Evolutionary conservation across 331 rosid genomes (phyloP).

Genomic region (Acacia concinna): DNA sequence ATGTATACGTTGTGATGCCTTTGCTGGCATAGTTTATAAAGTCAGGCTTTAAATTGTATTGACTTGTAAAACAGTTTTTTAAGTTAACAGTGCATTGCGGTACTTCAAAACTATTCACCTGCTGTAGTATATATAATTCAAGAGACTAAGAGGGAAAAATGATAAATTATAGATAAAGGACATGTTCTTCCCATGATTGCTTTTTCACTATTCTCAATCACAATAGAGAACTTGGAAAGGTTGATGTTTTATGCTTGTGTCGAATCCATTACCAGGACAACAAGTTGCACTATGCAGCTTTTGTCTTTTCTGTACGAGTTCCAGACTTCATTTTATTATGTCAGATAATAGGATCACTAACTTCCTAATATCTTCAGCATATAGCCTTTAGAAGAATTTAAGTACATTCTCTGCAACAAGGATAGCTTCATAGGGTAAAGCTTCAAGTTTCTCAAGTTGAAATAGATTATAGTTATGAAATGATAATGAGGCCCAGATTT

Average conservation of each 20-base stretch:
- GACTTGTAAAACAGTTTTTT: background rate
- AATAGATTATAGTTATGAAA: background rate
- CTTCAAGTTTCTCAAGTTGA: background rate
- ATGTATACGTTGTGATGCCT: background rate
- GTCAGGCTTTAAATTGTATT: background rate
- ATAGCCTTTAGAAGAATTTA: background rate
- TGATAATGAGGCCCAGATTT: background rate
- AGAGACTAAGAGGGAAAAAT: background rate
- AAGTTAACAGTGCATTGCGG: background rate
- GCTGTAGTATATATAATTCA: background rate
- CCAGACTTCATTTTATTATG: background rate
- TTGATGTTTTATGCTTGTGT: background rate
- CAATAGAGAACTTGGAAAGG: background rate
- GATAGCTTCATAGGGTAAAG: background rate
- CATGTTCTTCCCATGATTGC: background rate
- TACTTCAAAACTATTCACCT: background rate
- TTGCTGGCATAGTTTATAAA: too few species aligned
- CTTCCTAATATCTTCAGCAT: background rate
- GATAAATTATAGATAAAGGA: background rate
- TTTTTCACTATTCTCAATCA: background rate
- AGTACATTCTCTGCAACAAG: background rate
- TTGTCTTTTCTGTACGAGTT: background rate
- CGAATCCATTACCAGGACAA: background rate
- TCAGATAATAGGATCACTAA: background rate
- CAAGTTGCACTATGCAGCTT: background rate